Evolutionary conservation across 2,329 filamentous ascomycete genomes (phyloP).

Genomic region (Blastomyces percursus): DNA sequence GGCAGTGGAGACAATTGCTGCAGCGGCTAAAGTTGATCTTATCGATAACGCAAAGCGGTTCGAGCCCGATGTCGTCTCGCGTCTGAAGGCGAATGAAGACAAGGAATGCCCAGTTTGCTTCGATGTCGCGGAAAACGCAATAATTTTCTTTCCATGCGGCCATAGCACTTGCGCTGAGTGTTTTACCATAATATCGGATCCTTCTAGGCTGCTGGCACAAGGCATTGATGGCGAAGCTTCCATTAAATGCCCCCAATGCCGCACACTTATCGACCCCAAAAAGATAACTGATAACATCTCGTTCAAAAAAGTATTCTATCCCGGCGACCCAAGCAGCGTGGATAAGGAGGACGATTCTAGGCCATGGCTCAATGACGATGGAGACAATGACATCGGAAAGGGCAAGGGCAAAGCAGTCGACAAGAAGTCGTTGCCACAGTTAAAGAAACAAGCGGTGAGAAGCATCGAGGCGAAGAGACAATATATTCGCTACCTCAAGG

Average conservation of each 20-base stretch:
- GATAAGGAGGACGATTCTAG: slow-evolving; percentile 30
- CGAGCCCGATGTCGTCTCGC: slow-evolving; percentile 48
- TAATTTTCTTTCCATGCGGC: slow-evolving; percentile 72
- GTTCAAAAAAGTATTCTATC: slow-evolving; percentile 64
- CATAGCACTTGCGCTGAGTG: slow-evolving; percentile 72
- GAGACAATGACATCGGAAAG: slow-evolving; percentile 31
- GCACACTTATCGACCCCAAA: slow-evolving; percentile 53
- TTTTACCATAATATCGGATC: slow-evolving; percentile 57
- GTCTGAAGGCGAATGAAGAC: slow-evolving; percentile 49
- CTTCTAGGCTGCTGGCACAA: slow-evolving; percentile 45
- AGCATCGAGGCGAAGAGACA: slow-evolving; percentile 54
- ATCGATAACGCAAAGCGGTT: slow-evolving; percentile 53
- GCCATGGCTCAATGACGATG: slow-evolving; percentile 23
- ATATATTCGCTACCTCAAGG: slow-evolving; percentile 58
- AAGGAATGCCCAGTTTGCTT: slow-evolving; percentile 79
- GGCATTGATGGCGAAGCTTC: slow-evolving; percentile 44
- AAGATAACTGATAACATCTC: slow-evolving; percentile 62
- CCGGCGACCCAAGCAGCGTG: slow-evolving; percentile 30
- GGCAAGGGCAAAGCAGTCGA: slow-evolving; percentile 36
- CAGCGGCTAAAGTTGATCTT: slow-evolving; percentile 46
- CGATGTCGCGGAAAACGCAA: slow-evolving; percentile 62
- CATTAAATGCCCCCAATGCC: slow-evolving; percentile 66
- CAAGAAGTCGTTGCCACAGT: slow-evolving; percentile 48
- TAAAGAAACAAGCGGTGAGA: slow-evolving; percentile 56
- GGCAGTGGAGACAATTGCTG: slow-evolving; percentile 39